Conservation (phyloP, 2,329 filamentous ascomycete genomes). For the Clarireedia monteithiana region DNA sequence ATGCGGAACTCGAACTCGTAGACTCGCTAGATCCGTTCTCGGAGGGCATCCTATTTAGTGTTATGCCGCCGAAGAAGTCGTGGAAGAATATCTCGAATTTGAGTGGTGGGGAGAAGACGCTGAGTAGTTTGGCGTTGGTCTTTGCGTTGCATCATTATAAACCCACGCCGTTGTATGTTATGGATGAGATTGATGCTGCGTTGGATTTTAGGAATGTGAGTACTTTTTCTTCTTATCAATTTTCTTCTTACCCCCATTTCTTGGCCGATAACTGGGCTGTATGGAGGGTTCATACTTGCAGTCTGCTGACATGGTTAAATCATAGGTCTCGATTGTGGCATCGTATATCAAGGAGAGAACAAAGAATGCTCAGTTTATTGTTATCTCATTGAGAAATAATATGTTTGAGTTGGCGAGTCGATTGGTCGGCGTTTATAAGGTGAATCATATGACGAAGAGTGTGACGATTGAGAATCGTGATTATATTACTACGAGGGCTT, state of each 20-base stretch:
- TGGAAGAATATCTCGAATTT: constrained; percentile 99
- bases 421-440: constrained; percentile 96
- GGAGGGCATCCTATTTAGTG: constrained; percentile 92
- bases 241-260: not conserved
- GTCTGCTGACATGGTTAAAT: constrained; percentile 5
- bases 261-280: too few species aligned
- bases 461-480: constrained; percentile 82
- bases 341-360: constrained; percentile 99
- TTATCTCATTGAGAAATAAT: constrained; percentile 96
- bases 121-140: constrained; percentile 88
- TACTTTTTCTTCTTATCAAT: constrained; percentile 22
- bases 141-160: constrained; percentile 98
- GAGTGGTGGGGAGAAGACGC: constrained; percentile 93
- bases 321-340: constrained; percentile 82
- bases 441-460: constrained; percentile 97
- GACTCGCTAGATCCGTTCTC: constrained; percentile 95
- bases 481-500: constrained; percentile 41
- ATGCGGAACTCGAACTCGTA: constrained; percentile 93
- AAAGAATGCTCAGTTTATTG: constrained; percentile 98
- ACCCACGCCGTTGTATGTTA: constrained; percentile 94
- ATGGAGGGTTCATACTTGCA: not conserved
- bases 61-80: constrained; percentile 99
- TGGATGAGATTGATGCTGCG: constrained; percentile 99
- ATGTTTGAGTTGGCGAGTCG: constrained; percentile 99
- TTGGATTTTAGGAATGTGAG: constrained; percentile 95